These are phyloP conservation scores for thale cress (Arabidopsis thaliana) DNA, from an alignment of 345 rosid genomes.

Conservation along the genomic window DNA sequence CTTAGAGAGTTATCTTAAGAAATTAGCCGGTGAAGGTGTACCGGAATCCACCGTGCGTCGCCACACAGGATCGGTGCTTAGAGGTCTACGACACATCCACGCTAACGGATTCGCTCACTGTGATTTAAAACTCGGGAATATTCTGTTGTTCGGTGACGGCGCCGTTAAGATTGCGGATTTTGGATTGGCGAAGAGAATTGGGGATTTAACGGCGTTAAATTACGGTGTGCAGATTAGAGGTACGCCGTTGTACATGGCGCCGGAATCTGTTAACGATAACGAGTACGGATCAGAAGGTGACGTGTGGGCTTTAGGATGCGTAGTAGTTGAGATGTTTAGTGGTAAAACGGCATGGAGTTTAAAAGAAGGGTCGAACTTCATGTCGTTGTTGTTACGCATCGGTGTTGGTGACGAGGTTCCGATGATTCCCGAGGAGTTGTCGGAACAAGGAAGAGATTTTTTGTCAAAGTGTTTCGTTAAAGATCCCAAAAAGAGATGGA, in stretches of 20 bases:
- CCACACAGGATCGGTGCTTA: constrained; percentile 57
- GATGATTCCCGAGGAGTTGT: constrained; percentile 57
- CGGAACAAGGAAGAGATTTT: constrained; percentile 77
- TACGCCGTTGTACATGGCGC: constrained; percentile 80
- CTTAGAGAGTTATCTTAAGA: constrained; percentile 50
- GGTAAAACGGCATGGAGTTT: constrained; percentile 70
- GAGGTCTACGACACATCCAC: constrained; percentile 67
- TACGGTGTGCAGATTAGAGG: constrained; percentile 57
- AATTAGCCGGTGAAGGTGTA: constrained; percentile 47
- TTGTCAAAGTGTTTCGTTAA: constrained; percentile 63
- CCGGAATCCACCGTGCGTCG: constrained; percentile 61
- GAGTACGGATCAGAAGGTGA: constrained; percentile 75
- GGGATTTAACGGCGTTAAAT: constrained; percentile 31
- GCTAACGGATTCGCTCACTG: constrained; percentile 72
- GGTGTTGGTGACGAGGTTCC: constrained; percentile 67
- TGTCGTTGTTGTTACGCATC: constrained; percentile 58
- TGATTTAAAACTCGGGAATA: constrained; percentile 64
- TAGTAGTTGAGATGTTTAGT: constrained; percentile 73
- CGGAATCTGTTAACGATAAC: constrained; percentile 66
- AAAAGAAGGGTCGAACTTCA: constrained; percentile 42
- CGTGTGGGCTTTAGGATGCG: constrained; percentile 90
- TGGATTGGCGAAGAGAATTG: constrained; percentile 64
- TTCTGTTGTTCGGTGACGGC: constrained; percentile 55
- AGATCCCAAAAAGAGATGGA: constrained; percentile 65
- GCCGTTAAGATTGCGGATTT: constrained; percentile 74